phyloP scores from a whole-genome alignment of 768 basidiomycete species.

The Coprinopsis sp. region DNA sequence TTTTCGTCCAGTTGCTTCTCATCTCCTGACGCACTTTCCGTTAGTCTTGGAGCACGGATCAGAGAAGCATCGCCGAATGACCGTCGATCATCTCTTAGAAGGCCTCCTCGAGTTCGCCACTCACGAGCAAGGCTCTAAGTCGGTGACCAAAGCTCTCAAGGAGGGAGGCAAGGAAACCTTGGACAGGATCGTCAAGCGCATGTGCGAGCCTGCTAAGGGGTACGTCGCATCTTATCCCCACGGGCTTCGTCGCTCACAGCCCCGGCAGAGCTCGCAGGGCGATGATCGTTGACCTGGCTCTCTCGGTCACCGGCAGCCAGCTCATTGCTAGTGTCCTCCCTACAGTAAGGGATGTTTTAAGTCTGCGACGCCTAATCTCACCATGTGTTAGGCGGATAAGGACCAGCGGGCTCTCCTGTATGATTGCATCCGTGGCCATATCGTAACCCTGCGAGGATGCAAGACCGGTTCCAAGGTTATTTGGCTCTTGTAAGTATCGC shows the following conservation, averaged over 20 bases:
- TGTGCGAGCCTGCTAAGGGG: conserved; percentile 87
- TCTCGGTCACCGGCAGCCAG: conserved; percentile 82
- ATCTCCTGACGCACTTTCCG: neutral
- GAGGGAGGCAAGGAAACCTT: conserved; percentile 77
- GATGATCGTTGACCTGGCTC: conserved; percentile 81
- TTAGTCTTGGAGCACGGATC: conserved; percentile 84
- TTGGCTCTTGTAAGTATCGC: conserved; percentile 67
- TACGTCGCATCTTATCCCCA: conserved; percentile 23
- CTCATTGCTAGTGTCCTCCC: conserved; percentile 80
- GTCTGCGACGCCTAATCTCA: conserved; percentile 9
- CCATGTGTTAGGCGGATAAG: conserved; percentile 61
- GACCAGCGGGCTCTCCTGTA: conserved; percentile 79
- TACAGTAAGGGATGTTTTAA: conserved; percentile 40
- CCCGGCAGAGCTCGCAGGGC: conserved; percentile 54
- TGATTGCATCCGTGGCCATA: conserved; percentile 83
- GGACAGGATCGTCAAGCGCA: conserved; percentile 67
- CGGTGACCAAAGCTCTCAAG: conserved; percentile 80
- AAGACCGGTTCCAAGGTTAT: conserved; percentile 91
- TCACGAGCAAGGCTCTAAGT: conserved; percentile 85
- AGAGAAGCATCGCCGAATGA: conserved; percentile 65
- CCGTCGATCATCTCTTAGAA: conserved; percentile 70
- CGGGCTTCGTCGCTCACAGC: neutral
- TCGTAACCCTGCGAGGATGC: conserved; percentile 85
- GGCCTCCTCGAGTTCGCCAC: conserved; percentile 78
- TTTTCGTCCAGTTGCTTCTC: neutral